Evolutionary conservation across 2,329 filamentous ascomycete genomes (phyloP).

Genomic region (Myriosclerotinia duriaeana): DNA sequence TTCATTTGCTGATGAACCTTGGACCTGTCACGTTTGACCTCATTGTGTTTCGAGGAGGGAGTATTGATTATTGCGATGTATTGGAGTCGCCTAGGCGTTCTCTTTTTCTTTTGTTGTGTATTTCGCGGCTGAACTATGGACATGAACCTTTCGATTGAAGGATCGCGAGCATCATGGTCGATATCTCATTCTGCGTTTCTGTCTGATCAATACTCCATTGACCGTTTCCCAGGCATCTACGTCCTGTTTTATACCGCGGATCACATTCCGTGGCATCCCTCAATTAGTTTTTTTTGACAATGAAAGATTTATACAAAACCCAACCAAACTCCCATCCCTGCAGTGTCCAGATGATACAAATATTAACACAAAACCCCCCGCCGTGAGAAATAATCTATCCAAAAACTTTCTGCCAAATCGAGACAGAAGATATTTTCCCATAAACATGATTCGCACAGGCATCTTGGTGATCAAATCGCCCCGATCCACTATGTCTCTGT

Average conservation of each 20-base stretch:
- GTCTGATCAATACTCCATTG: background rate
- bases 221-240: background rate
- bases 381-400: constrained; percentile 3
- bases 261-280: constrained; percentile 13
- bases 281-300: constrained; percentile 11
- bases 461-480: constrained; percentile 25
- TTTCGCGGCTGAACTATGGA: background rate
- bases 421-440: constrained; percentile 16
- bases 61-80: background rate
- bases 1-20: background rate
- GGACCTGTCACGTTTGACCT: background rate
- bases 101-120: background rate
- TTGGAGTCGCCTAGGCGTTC: background rate
- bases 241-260: constrained; percentile 5
- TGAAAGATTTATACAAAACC: constrained; percentile 2
- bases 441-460: constrained; percentile 33
- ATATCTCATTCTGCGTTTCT: background rate
- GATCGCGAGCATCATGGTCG: background rate
- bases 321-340: background rate
- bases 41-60: background rate
- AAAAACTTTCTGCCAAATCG: constrained; percentile 21
- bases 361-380: background rate
- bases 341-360: background rate
- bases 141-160: background rate
- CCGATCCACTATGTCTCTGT: constrained; percentile 32